Percentiles rank a stretch among this genome's conserved stretches.
Evolutionary conservation across 1,284 basidiomycete species (phyloP).

Genomic region (Lignosus rhinocerotis): DNA sequence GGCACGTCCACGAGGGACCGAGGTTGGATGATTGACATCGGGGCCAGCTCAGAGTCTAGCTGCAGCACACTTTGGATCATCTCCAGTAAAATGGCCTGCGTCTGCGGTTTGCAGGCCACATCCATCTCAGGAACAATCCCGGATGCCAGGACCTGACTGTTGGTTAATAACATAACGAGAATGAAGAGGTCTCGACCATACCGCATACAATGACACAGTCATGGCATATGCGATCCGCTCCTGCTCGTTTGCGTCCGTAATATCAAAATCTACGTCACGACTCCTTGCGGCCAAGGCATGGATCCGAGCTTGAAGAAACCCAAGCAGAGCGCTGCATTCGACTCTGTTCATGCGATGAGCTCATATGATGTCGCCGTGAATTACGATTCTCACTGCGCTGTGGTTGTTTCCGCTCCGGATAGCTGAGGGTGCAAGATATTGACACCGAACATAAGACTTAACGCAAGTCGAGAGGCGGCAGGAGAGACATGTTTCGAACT

Average conservation of each 20-base stretch:
- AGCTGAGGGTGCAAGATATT: constrained; percentile 51
- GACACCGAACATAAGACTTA: constrained; percentile 53
- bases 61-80: constrained; percentile 46
- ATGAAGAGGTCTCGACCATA: constrained; percentile 30
- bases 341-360: neutral
- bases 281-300: neutral
- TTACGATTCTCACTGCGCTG: neutral
- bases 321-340: neutral
- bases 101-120: constrained; percentile 47
- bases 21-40: constrained; percentile 25
- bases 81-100: constrained; percentile 42
- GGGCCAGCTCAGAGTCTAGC: constrained; percentile 16
- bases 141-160: constrained; percentile 26
- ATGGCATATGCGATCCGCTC: constrained; percentile 51
- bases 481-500: constrained; percentile 52
- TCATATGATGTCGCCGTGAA: neutral
- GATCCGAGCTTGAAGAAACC: constrained; percentile 3
- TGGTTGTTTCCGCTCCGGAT: neutral
- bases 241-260: constrained; percentile 13
- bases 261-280: neutral
- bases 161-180: neutral
- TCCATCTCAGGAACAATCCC: neutral
- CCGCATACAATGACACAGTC: constrained; percentile 55
- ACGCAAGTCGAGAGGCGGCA: constrained; percentile 56
- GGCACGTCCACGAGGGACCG: constrained; percentile 42